Conservation (phyloP, 108 stramenopile species). For the Nitzschia putrida region DNA sequence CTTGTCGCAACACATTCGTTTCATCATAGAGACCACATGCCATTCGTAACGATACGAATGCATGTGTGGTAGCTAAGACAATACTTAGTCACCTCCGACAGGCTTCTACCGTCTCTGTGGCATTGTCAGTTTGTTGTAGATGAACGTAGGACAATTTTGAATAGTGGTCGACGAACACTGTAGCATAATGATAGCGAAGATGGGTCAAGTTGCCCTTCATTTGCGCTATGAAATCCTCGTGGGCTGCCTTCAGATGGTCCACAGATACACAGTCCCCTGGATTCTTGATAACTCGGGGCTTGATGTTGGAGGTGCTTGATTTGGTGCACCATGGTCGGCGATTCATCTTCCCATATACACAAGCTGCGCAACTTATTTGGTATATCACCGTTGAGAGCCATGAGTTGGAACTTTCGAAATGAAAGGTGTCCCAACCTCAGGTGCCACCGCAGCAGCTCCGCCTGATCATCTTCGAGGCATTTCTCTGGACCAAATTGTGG, state of each 20-base stretch:
- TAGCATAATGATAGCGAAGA: constrained; percentile 38
- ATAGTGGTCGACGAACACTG: constrained; percentile 43
- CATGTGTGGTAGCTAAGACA: too few relatives aligned
- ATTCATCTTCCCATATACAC: constrained; percentile 19
- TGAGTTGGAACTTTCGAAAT: too few relatives aligned
- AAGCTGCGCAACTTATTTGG: too few relatives aligned
- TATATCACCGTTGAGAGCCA: too few relatives aligned
- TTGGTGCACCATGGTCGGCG: constrained; percentile 17
- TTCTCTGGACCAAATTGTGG: too few relatives aligned
- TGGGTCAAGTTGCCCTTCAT: constrained; percentile 37
- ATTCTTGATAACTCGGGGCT: not conserved
- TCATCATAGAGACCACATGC: too few relatives aligned
- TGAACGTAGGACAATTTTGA: constrained; percentile 34
- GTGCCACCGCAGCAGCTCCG: too few relatives aligned
- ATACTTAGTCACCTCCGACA: too few relatives aligned
- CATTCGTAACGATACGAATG: too few relatives aligned
- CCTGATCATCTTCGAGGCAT: too few relatives aligned
- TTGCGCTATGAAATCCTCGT: constrained; percentile 51
- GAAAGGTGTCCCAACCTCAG: too few relatives aligned
- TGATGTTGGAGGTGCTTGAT: not conserved
- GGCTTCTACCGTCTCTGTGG: constrained; percentile 43
- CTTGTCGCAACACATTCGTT: too few relatives aligned
- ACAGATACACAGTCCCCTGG: constrained; percentile 46
- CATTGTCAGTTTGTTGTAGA: constrained; percentile 31
- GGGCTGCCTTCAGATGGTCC: constrained; percentile 47